Base-by-base conservation (phyloP, 2,329 filamentous ascomycete species). In the Coniochaeta ligniaria region DNA sequence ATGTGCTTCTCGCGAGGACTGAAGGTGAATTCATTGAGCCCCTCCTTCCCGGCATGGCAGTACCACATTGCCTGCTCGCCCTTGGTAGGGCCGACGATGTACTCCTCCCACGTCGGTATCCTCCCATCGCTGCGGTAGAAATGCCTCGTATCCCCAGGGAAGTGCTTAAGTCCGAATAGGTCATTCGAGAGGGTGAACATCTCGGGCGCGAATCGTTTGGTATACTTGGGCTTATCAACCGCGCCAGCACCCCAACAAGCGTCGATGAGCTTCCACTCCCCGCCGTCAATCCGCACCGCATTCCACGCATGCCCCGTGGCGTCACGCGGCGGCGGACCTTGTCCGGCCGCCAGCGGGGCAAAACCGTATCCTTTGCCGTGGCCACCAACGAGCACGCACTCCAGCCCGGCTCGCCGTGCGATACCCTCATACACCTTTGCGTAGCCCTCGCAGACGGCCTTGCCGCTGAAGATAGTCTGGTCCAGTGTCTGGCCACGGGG, bases 391-490 rank as follows among this genome's bases (percentile, higher is more conserved):
- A 94, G 83, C 5, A 92, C 75, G 62, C 86, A 88, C 70, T 96
- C 87, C 0, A 99, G 77, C 0, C 94, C 94, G 8, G 90, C 91
- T 63, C 90, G 85, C 35, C 84, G 81, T 11, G 92, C 93, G 58
- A 99, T 84, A 5, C 86, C 86, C 60, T 87, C 83, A 72, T 92
- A 98, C 2, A 96, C 83, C 31, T 87, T 86, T 12, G 94, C 93
- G 69, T 96, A 98, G 1, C 95, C 95, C 72, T 92, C 88, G 69
- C 95, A 99, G 12, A 99, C 95, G 16, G 92, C 93, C 61, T 90
- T 80, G 35, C 95, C 95, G 17, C 83, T 83, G 33, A 86, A 81
- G 12, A 98, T 84, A 0, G 90, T 94, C 35, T 88, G 85, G 36
- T 87, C 83, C 0, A 92, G 88, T 0, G 86, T 88, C 47, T 67